Conservation (phyloP, 768 basidiomycete genomes). For the Mycena maculata region DNA sequence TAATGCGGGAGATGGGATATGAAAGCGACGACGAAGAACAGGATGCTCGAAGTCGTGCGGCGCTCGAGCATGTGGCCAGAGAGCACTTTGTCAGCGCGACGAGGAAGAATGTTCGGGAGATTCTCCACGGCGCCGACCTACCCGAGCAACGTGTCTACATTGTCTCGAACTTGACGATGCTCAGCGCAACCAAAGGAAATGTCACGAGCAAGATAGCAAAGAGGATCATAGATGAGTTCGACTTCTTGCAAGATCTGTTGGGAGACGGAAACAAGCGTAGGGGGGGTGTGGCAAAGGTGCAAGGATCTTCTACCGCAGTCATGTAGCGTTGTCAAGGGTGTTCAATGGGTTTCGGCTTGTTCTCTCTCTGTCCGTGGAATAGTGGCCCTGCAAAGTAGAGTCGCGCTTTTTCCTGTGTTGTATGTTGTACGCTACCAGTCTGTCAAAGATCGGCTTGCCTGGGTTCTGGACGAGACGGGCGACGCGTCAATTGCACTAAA, state of each 20-base stretch:
- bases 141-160: slow-evolving; percentile 15
- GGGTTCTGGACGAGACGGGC: no score
- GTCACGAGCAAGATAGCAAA: slow-evolving; percentile 13
- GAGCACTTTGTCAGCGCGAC: slow-evolving; percentile 5
- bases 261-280: slow-evolving; percentile 11
- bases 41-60: slow-evolving; percentile 6
- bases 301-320: slow-evolving; percentile 2
- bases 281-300: slow-evolving; percentile 9
- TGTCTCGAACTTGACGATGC: slow-evolving; percentile 9
- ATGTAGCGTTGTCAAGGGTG: slow-evolving; percentile 14
- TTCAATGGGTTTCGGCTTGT: slow-evolving; percentile 17
- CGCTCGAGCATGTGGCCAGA: slow-evolving; percentile 10
- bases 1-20: slow-evolving; percentile 14
- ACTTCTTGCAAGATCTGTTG: slow-evolving; percentile 12
- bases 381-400: no score
- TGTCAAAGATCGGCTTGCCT: slow-evolving; percentile 8
- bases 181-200: slow-evolving; percentile 16
- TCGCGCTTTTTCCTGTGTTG: slow-evolving; percentile 15
- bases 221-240: slow-evolving; percentile 12
- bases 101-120: slow-evolving; percentile 11
- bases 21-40: slow-evolving; percentile 19
- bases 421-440: slow-evolving; percentile 8
- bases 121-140: slow-evolving; percentile 8
- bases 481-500: no score
- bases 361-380: slow-evolving; percentile 11